Evolutionary conservation across 1,284 basidiomycete genomes (phyloP).

Genomic region (Quambalaria eucalypti): DNA sequence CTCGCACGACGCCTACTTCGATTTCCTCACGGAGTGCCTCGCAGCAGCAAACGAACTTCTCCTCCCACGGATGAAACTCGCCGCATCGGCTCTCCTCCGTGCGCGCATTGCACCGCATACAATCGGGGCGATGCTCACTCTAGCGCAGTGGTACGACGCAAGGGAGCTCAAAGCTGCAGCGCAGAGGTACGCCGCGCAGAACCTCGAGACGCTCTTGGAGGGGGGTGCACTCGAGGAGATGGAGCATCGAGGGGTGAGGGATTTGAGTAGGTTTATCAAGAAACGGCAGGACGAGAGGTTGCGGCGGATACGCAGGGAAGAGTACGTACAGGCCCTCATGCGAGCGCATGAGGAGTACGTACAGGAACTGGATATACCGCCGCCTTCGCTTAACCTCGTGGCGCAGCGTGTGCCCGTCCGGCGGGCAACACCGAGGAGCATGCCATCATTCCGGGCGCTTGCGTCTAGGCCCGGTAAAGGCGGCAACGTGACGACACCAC

Average conservation of each 20-base stretch:
- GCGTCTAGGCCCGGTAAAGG: background rate
- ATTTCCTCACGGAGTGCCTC: slow-evolving; percentile 80
- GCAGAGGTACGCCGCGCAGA: slow-evolving; percentile 71
- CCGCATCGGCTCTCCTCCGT: slow-evolving; percentile 59
- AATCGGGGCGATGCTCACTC: slow-evolving; percentile 68
- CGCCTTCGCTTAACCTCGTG: slow-evolving; percentile 48
- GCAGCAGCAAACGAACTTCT: slow-evolving; percentile 80
- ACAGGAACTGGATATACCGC: slow-evolving; percentile 69
- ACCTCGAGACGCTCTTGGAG: slow-evolving; percentile 82
- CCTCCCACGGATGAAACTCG: slow-evolving; percentile 69
- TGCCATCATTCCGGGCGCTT: too few species aligned
- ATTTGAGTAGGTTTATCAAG: slow-evolving; percentile 60
- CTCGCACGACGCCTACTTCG: slow-evolving; percentile 67
- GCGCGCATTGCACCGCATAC: slow-evolving; percentile 66
- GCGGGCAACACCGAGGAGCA: background rate
- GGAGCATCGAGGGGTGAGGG: slow-evolving; percentile 59
- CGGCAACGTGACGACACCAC: background rate
- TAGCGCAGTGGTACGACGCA: slow-evolving; percentile 73
- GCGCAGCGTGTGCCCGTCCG: slow-evolving; percentile 23
- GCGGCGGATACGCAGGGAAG: slow-evolving; percentile 58
- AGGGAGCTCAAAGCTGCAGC: slow-evolving; percentile 62
- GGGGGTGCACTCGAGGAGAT: slow-evolving; percentile 66
- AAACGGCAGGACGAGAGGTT: slow-evolving; percentile 61
- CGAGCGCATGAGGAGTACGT: slow-evolving; percentile 67
- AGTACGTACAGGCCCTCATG: slow-evolving; percentile 58